Evolutionary conservation across 1,284 basidiomycete species (phyloP).

Genomic region (Earliella scabrosa): DNA sequence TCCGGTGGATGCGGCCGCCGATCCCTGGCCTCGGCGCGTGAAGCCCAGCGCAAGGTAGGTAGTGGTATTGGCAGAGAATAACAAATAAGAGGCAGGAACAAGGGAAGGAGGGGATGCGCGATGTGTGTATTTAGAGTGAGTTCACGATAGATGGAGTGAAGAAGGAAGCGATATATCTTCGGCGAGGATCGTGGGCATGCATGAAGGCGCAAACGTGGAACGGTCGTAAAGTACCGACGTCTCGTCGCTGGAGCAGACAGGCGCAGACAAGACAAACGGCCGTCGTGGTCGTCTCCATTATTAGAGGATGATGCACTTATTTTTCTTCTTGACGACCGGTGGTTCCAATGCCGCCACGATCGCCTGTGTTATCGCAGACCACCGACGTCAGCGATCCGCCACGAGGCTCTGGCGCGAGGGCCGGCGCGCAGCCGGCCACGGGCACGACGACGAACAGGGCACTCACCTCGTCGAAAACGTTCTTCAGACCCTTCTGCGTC

Average conservation of each 20-base stretch:
- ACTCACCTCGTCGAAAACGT: slow-evolving; percentile 98
- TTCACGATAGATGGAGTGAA: slow-evolving; percentile 31
- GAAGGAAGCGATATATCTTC: slow-evolving; percentile 34
- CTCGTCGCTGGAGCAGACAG: slow-evolving; percentile 7
- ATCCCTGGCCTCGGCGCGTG: neutral
- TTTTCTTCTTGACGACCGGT: slow-evolving; percentile 86
- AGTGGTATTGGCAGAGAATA: slow-evolving; percentile 8
- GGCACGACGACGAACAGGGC: neutral
- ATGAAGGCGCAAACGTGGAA: slow-evolving; percentile 22
- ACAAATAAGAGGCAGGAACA: slow-evolving; percentile 21
- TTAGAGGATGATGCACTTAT: slow-evolving; percentile 87
- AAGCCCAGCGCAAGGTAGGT: slow-evolving; percentile 10
- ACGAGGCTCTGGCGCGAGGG: neutral
- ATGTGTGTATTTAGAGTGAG: slow-evolving; percentile 34
- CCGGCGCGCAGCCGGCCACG: neutral
- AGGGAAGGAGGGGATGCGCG: slow-evolving; percentile 27
- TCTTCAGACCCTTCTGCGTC: slow-evolving; percentile 99
- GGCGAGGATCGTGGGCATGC: slow-evolving; percentile 26
- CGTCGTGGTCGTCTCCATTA: slow-evolving; percentile 17
- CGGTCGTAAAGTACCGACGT: slow-evolving; percentile 25
- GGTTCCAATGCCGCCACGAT: slow-evolving; percentile 99
- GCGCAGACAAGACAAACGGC: slow-evolving; percentile 8
- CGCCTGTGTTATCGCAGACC: slow-evolving; percentile 56
- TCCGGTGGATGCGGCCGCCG: neutral
- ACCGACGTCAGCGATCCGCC: neutral